Percentiles rank a stretch among this genome's conserved stretches.
Evolutionary conservation across 805 yeast genomes (phyloP).

Genomic region (Kluyveromyces wickerhamii): DNA sequence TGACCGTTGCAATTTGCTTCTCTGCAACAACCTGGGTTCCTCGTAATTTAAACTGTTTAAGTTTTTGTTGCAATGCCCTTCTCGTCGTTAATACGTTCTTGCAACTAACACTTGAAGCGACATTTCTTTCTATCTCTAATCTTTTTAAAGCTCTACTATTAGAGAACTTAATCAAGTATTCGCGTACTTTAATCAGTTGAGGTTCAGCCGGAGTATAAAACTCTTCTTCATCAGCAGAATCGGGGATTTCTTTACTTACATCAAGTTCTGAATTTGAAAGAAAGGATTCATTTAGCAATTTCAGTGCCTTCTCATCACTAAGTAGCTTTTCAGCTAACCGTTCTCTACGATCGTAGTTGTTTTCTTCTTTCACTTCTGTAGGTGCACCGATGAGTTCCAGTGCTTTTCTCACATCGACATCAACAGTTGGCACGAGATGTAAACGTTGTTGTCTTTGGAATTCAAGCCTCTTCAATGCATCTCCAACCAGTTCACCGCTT

Average conservation of each 20-base stretch:
- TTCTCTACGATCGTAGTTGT: constrained; percentile 48
- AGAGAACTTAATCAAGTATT: constrained; percentile 44
- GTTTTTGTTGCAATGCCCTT: constrained; percentile 32
- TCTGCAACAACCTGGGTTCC: constrained; percentile 69
- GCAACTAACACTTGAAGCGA: constrained; percentile 30
- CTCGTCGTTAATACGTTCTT: constrained; percentile 39
- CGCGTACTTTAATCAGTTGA: constrained; percentile 45
- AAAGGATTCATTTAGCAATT: constrained; percentile 6
- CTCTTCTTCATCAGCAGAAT: constrained; percentile 60
- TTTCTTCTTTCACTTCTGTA: constrained; percentile 50
- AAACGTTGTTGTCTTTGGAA: constrained; percentile 22
- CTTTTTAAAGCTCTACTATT: constrained; percentile 39
- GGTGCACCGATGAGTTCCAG: constrained; percentile 51
- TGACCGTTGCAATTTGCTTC: constrained; percentile 58
- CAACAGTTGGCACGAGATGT: constrained; percentile 51
- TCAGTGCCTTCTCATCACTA: constrained; percentile 26
- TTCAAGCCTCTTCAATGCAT: constrained; percentile 21
- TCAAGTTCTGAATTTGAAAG: constrained; percentile 4
- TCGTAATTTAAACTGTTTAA: constrained; percentile 34
- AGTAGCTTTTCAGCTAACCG: constrained; percentile 43
- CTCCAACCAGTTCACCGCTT: constrained; percentile 23
- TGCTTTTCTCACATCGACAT: constrained; percentile 47
- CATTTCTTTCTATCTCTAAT: constrained; percentile 28
- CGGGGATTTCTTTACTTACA: constrained; percentile 12
- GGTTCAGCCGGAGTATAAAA: constrained; percentile 74